These are phyloP conservation scores for Veloporphyrellus conicus DNA, from an alignment of 1,284 basidiomycete species.

Conservation along the genomic window DNA sequence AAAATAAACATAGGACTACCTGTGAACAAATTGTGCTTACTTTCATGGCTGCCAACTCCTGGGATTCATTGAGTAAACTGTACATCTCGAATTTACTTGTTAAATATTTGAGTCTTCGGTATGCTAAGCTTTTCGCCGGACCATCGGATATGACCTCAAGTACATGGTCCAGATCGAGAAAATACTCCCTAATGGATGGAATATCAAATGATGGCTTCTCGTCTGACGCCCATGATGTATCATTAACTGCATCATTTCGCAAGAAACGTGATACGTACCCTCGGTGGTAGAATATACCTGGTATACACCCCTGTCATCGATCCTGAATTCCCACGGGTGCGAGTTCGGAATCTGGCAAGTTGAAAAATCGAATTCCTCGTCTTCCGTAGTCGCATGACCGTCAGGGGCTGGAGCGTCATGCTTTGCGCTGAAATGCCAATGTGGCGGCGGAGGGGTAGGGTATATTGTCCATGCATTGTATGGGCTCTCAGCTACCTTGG, in stretches of 20 bases:
- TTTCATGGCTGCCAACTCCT: conserved; percentile 97
- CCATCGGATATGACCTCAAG: conserved; percentile 86
- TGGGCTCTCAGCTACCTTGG: conserved; percentile 31
- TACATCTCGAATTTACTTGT: conserved; percentile 97
- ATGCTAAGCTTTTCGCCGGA: conserved; percentile 95
- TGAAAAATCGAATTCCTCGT: conserved; percentile 63
- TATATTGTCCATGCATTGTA: conserved; percentile 79
- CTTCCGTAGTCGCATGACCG: conserved; percentile 33
- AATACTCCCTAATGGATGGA: conserved; percentile 90
- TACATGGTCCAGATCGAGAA: conserved; percentile 91
- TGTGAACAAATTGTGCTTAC: conserved; percentile 35
- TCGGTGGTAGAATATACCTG: conserved; percentile 63
- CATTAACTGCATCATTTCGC: neutral
- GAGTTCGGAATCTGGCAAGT: conserved; percentile 67
- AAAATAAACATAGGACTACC: conserved; percentile 14
- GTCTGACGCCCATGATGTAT: conserved; percentile 14
- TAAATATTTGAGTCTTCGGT: conserved; percentile 87
- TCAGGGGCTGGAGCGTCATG: conserved; percentile 48
- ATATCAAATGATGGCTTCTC: conserved; percentile 70
- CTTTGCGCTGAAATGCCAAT: conserved; percentile 81
- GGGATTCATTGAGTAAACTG: conserved; percentile 87
- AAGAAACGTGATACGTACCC: conserved; percentile 32
- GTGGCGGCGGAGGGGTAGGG: conserved; percentile 85
- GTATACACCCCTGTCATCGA: conserved; percentile 85
- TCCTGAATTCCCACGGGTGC: conserved; percentile 59